These are phyloP conservation scores for Brassica nigra DNA, from an alignment of 345 rosid genomes.

Conservation along the genomic window DNA sequence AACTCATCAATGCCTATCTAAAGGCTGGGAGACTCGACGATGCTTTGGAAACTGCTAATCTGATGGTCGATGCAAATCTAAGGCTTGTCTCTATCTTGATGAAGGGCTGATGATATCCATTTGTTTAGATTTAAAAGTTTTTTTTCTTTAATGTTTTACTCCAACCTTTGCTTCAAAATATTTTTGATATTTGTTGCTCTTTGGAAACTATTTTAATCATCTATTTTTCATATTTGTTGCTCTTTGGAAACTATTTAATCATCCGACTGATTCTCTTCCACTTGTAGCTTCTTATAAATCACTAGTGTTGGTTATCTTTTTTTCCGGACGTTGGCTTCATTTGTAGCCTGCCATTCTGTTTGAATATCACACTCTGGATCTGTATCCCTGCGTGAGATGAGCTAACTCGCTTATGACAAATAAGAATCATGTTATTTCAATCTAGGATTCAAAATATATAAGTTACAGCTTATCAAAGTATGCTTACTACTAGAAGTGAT, in stretches of 20 bases:
- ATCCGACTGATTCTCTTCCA: constrained; percentile 3
- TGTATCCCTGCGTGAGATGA: constrained; percentile 8
- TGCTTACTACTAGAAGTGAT: background rate
- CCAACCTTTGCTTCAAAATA: background rate
- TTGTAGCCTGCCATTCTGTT: background rate
- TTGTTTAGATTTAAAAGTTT: too few relatives aligned
- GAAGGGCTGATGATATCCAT: background rate
- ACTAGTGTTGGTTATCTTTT: background rate
- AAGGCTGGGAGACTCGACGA: background rate
- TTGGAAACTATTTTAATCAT: background rate
- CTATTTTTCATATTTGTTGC: too few relatives aligned
- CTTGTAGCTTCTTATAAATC: constrained; percentile 10
- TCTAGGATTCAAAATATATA: background rate
- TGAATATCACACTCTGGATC: background rate
- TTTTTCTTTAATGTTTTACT: too few relatives aligned
- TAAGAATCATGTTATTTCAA: constrained; percentile 12
- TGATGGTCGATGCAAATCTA: background rate
- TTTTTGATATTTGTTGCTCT: background rate
- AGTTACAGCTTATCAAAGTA: constrained; percentile 5
- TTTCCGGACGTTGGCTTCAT: background rate
- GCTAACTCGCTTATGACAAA: constrained; percentile 3
- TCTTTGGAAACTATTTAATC: background rate
- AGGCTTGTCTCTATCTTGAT: background rate
- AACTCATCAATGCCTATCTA: background rate
- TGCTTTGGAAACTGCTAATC: background rate